Conservation (phyloP, 1,139 yeast species). For the Tardiomyces digboiensis region DNA sequence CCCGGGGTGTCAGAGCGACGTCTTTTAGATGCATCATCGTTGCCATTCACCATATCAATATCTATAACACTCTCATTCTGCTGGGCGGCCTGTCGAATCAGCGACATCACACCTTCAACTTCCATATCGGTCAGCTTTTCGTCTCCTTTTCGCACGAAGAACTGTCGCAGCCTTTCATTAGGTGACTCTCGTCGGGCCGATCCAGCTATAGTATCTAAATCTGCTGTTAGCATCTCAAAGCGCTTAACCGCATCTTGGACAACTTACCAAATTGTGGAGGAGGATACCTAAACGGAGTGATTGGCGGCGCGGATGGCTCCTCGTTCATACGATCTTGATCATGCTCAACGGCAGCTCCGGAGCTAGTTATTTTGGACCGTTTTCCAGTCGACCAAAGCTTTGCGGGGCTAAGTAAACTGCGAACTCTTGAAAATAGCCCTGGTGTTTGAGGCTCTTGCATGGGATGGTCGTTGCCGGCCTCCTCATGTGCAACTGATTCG, state of each 20-base stretch:
- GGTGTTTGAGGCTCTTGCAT: background rate
- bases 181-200: constrained; percentile 20
- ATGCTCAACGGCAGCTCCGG: background rate
- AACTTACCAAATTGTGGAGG: too few species aligned
- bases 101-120: constrained; percentile 71
- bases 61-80: constrained; percentile 22
- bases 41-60: constrained; percentile 4
- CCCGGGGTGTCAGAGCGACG: too few species aligned
- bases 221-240: too few species aligned
- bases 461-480: background rate
- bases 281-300: background rate
- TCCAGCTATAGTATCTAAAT: background rate
- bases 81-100: constrained; percentile 32
- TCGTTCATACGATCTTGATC: background rate
- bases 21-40: background rate
- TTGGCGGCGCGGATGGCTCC: background rate
- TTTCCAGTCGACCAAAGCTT: background rate
- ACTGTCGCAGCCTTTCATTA: constrained; percentile 57
- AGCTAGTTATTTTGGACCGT: background rate
- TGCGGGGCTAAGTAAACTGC: background rate
- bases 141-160: constrained; percentile 70
- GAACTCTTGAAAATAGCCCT: background rate
- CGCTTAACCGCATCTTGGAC: too few species aligned
- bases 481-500: background rate
- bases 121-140: constrained; percentile 67